These are phyloP conservation scores for Aspergillus egyptiacus DNA, from an alignment of 495 filamentous ascomycete genomes.

Conservation along the genomic window DNA sequence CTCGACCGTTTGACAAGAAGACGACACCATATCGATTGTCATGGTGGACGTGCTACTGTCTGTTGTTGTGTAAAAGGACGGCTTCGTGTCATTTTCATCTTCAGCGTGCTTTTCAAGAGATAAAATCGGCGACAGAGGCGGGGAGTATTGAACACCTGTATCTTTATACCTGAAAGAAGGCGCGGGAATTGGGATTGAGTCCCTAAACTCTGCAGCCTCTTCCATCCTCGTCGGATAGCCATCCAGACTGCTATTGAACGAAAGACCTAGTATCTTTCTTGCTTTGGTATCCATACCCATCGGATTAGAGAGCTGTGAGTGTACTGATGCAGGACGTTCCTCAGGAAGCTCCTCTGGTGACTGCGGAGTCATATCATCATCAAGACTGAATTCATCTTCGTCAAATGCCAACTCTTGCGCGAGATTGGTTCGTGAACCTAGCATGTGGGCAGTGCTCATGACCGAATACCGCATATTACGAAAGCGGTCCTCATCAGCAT, in stretches of 20 bases:
- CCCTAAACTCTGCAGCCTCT: conserved; percentile 15
- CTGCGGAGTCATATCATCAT: conserved; percentile 26
- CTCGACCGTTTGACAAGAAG: conserved; percentile 64
- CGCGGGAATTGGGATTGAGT: conserved; percentile 11
- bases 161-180: conserved; percentile 52
- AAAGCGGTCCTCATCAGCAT: conserved; percentile 44
- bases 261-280: conserved; percentile 46
- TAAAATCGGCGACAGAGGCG: conserved; percentile 66
- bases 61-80: conserved; percentile 17
- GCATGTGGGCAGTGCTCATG: conserved; percentile 46
- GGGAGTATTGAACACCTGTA: conserved; percentile 74
- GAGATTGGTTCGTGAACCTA: conserved; percentile 56
- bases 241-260: conserved; percentile 23
- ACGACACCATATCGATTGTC: conserved; percentile 57
- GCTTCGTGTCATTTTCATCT: not conserved
- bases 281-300: conserved; percentile 40
- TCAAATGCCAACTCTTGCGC: conserved; percentile 88
- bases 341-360: conserved; percentile 43
- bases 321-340: conserved; percentile 40
- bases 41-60: conserved; percentile 28
- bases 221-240: conserved; percentile 19
- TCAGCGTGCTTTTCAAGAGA: conserved; percentile 9
- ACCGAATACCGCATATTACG: conserved; percentile 59
- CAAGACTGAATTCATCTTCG: conserved; percentile 55
- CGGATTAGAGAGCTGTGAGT: conserved; percentile 36